phyloP scores from a whole-genome alignment of 2,329 filamentous ascomycete species.

The Purpureocillium takamizusanense region DNA sequence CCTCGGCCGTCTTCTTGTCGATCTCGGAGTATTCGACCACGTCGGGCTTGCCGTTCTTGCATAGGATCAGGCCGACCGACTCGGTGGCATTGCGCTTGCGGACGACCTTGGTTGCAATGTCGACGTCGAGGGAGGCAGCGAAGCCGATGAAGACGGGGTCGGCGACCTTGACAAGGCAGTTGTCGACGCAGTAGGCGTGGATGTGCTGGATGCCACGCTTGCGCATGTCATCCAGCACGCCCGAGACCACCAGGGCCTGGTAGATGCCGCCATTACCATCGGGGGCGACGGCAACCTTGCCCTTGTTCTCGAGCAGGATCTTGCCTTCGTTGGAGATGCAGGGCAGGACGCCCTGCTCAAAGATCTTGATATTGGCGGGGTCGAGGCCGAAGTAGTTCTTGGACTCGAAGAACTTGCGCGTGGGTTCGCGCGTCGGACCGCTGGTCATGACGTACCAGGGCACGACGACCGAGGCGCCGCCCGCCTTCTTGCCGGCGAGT shows the following conservation, averaged over 20 bases:
- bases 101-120: slow-evolving; percentile 98
- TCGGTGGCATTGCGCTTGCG: slow-evolving; percentile 95
- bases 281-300: slow-evolving; percentile 85
- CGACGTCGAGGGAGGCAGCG: slow-evolving; percentile 75
- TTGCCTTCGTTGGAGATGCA: slow-evolving; percentile 98
- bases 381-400: slow-evolving; percentile 85
- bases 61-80: slow-evolving; percentile 86
- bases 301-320: slow-evolving; percentile 87
- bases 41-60: slow-evolving; percentile 92
- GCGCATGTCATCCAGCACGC: slow-evolving; percentile 79
- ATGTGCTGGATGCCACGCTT: slow-evolving; percentile 88
- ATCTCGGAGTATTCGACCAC: slow-evolving; percentile 99
- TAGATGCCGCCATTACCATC: slow-evolving; percentile 98
- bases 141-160: slow-evolving; percentile 96
- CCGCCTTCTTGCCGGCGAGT: slow-evolving; percentile 64
- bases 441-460: slow-evolving; percentile 99
- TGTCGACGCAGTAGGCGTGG: slow-evolving; percentile 97
- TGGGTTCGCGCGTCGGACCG: slow-evolving; percentile 82
- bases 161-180: slow-evolving; percentile 98
- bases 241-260: slow-evolving; percentile 73
- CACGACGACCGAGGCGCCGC: slow-evolving; percentile 50
- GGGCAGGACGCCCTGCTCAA: slow-evolving; percentile 93
- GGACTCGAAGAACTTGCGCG: slow-evolving; percentile 87
- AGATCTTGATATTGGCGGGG: slow-evolving; percentile 80
- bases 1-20: slow-evolving; percentile 78